A percentile compares a stretch with the other conserved stretches of the same genome.
phyloP scores from a whole-genome alignment of 192 early-diverging fungal species.

The Podochytrium sp. region DNA sequence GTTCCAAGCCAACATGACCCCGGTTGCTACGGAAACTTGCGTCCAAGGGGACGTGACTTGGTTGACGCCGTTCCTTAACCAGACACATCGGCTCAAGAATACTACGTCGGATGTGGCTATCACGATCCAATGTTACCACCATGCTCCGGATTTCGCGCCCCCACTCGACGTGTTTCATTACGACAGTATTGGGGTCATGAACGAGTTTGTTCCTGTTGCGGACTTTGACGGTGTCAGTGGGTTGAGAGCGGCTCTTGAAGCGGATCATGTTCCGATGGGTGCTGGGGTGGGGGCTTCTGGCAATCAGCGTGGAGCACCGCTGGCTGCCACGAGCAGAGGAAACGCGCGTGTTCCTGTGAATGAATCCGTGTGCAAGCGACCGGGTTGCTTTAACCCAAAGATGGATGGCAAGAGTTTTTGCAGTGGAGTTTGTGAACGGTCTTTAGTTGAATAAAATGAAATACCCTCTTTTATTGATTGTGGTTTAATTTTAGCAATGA shows the following conservation, averaged over 20 bases:
- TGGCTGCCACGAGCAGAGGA: background rate
- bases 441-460: too few relatives aligned
- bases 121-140: background rate
- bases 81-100: background rate
- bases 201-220: background rate
- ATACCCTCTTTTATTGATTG: too few relatives aligned
- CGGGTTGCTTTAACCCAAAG: background rate
- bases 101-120: background rate
- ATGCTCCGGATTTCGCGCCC: background rate
- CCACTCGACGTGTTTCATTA: background rate
- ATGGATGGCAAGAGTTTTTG: background rate
- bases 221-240: background rate
- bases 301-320: background rate
- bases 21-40: background rate
- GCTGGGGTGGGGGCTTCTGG: background rate
- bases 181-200: background rate
- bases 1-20: background rate
- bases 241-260: background rate
- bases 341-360: background rate
- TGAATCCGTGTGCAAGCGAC: background rate
- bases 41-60: background rate
- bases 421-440: background rate
- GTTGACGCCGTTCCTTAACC: background rate
- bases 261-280: background rate
- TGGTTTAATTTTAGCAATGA: too few relatives aligned